These are phyloP conservation scores for Zymoseptoria tritici DNA, from an alignment of 2,329 filamentous ascomycete species.

Conservation along the genomic window DNA sequence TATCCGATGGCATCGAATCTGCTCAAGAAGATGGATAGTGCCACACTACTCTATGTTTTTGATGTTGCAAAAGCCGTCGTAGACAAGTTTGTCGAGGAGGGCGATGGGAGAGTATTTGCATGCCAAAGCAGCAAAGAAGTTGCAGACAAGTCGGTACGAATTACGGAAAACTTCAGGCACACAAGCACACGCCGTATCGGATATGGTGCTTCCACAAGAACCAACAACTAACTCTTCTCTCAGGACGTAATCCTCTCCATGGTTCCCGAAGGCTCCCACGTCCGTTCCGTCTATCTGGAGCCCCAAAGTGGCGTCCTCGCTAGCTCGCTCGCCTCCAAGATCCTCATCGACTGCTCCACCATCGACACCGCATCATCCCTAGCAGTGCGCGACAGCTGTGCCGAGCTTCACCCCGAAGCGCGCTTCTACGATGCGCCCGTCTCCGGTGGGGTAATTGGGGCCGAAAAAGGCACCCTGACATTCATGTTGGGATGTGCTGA, in stretches of 20 bases:
- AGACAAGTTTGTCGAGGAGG: slow-evolving; percentile 37
- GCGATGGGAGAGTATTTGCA: slow-evolving; percentile 33
- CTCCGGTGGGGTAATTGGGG: slow-evolving; percentile 47
- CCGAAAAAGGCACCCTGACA: slow-evolving; percentile 44
- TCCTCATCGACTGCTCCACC: slow-evolving; percentile 50
- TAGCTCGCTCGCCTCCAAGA: slow-evolving; percentile 34
- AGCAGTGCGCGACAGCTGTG: slow-evolving; percentile 36
- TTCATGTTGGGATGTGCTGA: slow-evolving; percentile 50
- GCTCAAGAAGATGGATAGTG: slow-evolving; percentile 38
- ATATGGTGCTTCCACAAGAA: background rate
- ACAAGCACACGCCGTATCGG: background rate
- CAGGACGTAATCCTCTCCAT: slow-evolving; percentile 47
- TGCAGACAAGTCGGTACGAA: slow-evolving; percentile 42
- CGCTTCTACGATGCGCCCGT: slow-evolving; percentile 49
- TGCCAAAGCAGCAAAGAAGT: slow-evolving; percentile 42
- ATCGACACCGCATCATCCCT: slow-evolving; percentile 49
- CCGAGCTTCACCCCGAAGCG: slow-evolving; percentile 32
- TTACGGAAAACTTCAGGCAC: background rate
- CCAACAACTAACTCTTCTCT: background rate
- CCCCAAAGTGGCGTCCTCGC: slow-evolving; percentile 37
- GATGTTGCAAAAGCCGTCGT: slow-evolving; percentile 41
- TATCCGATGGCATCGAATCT: slow-evolving; percentile 47
- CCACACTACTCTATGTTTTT: slow-evolving; percentile 41
- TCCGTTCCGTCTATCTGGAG: slow-evolving; percentile 45
- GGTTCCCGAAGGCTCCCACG: slow-evolving; percentile 48